Base-by-base conservation (phyloP, 2,329 filamentous ascomycete species). In the Rosellinia necatrix region DNA sequence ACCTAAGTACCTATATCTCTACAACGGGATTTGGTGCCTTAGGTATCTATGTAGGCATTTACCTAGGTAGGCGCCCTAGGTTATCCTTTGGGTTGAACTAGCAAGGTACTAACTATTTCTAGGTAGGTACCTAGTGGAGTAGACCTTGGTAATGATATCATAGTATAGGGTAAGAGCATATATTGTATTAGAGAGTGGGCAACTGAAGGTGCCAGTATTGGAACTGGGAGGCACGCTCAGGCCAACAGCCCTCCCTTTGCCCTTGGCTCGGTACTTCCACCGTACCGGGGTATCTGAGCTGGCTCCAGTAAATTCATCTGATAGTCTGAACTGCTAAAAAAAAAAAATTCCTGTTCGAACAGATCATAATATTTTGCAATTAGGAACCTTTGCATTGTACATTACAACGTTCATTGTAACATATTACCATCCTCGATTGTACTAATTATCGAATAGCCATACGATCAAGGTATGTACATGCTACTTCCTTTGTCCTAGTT, bases 391-490 rank as follows among this genome's bases (percentile, higher is more conserved):
- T 21, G 21, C 22, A 53, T 29, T 58, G 48, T 51, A 55, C 38
- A 60, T 51, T 49, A 34, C 48, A 44, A 22, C 32, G 17, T 32
- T 40, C 15, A 48, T 41, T 55, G 32, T 41, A 55, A 43, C 34
- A 40, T 38, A 24, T 22, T 6, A 35, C 29, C 32, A 9, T 35
- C 12, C n/a, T 46, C 15, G 24, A 17, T 41, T 17, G 21, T 46
- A 24, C 43, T 25, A 17, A 27, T 10, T 44, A n/a, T 12, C 17
- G 52, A 47, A 53, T 46, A 42, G 3, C 40, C 32, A 43, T 48
- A 30, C 27, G 13, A 35, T 56, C 59, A 61, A 56, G 47, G 59
- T 61, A 61, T 43, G 59, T 48, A 27, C 15, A 10, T 13, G 13
- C 13, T 3, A 19, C 15, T 32, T 42, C 54, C 29, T 34, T 41